Conservation (phyloP, 139 green algal genomes). For the Micractinium sp. region DNA sequence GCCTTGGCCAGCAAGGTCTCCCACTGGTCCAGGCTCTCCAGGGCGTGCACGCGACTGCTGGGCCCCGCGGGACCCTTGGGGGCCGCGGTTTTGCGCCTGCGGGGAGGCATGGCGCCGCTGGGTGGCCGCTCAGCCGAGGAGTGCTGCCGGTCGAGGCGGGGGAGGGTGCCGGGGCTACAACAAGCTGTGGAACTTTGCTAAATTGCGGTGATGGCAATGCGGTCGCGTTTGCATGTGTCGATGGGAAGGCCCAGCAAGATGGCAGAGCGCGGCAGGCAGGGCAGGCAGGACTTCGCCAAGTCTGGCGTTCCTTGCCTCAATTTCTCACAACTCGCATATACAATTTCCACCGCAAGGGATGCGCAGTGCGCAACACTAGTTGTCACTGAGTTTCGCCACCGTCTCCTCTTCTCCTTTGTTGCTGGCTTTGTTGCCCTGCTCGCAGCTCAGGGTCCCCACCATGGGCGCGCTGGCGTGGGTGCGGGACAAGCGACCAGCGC, state of each 20-base stretch:
- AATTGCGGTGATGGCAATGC: neutral
- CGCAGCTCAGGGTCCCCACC: neutral
- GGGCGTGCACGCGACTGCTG: neutral
- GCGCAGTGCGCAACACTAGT: too few relatives aligned
- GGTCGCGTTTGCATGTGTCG: neutral
- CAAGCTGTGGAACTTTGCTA: neutral
- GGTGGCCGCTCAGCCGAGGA: neutral
- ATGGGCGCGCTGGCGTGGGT: slow-evolving; percentile 32
- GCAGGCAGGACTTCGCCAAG: too few relatives aligned
- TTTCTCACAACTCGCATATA: too few relatives aligned
- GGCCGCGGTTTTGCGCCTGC: neutral
- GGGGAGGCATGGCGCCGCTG: neutral
- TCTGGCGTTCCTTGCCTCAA: too few relatives aligned
- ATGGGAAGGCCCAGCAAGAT: neutral
- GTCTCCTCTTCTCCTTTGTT: neutral
- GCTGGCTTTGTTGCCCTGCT: neutral
- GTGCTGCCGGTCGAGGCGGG: neutral
- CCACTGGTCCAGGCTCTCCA: slow-evolving; percentile 22
- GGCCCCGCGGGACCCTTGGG: neutral
- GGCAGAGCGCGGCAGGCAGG: neutral
- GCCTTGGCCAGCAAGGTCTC: slow-evolving; percentile 14
- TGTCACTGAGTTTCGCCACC: too few relatives aligned
- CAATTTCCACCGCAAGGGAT: too few relatives aligned
- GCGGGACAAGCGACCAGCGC: slow-evolving; percentile 10
- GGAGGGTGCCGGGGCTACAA: neutral